phyloP scores from a whole-genome alignment of 371 early-diverging fungal species.

The Batrachochytrium dendrobatidis region DNA sequence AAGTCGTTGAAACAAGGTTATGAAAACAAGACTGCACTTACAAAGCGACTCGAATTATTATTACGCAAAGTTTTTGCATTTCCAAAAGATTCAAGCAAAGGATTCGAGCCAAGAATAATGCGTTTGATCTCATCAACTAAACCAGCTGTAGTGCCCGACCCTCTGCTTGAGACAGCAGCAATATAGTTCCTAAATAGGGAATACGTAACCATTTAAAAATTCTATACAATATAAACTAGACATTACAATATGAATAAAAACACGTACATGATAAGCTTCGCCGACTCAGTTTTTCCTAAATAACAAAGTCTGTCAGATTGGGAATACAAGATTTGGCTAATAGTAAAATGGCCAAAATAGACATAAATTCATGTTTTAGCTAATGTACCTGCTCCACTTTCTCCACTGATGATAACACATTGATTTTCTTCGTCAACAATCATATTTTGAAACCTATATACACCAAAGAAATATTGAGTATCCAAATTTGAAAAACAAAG shows the following conservation, averaged over 20 bases:
- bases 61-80: slow-evolving; percentile 99
- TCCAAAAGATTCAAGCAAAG: slow-evolving; percentile 98
- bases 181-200: slow-evolving; percentile 82
- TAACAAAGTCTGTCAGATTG: slow-evolving; percentile 1
- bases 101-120: slow-evolving; percentile 95
- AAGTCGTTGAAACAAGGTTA: background rate
- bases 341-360: background rate
- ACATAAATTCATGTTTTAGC: background rate
- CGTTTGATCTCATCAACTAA: slow-evolving; percentile 83
- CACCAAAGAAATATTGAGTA: no score
- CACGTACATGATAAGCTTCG: slow-evolving; percentile 42
- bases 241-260: background rate
- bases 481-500: background rate
- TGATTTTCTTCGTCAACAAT: slow-evolving; percentile 95
- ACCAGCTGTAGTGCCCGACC: slow-evolving; percentile 60
- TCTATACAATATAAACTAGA: background rate
- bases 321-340: background rate
- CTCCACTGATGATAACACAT: slow-evolving; percentile 85
- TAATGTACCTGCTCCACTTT: slow-evolving; percentile 26
- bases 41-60: slow-evolving; percentile 98
- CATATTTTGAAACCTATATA: slow-evolving; percentile 76
- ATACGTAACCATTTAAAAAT: background rate
- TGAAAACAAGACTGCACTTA: slow-evolving; percentile 29
- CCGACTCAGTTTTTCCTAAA: slow-evolving; percentile 85
- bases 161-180: slow-evolving; percentile 85